A percentile compares a stretch with the other conserved stretches of the same genome.
phyloP scores from a whole-genome alignment of 1,139 yeast species.

The Yamadazyma blattariae region DNA sequence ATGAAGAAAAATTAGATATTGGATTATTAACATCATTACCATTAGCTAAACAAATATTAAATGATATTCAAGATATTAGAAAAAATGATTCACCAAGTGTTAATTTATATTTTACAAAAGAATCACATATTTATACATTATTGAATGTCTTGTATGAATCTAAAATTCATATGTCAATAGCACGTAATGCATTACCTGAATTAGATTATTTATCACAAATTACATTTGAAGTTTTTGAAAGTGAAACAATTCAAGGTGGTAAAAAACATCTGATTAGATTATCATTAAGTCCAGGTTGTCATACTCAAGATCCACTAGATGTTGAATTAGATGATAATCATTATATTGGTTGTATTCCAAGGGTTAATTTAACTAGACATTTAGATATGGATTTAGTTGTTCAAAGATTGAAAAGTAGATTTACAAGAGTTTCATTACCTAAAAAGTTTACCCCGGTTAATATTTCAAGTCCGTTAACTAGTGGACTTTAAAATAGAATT shows the following conservation, averaged over 20 bases:
- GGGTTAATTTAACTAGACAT: conserved; percentile 86
- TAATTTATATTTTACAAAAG: conserved; percentile 91
- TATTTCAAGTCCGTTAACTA: conserved; percentile 62
- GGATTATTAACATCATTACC: conserved; percentile 94
- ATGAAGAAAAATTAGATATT: conserved; percentile 92
- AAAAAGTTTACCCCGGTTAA: conserved; percentile 90
- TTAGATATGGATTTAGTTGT: conserved; percentile 88
- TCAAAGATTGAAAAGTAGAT: conserved; percentile 77
- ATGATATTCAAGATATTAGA: conserved; percentile 78
- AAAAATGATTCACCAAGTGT: conserved; percentile 78
- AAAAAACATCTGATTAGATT: conserved; percentile 87
- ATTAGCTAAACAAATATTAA: conserved; percentile 80
- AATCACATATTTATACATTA: conserved; percentile 92
- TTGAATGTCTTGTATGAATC: conserved; percentile 89
- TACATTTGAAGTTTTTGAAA: conserved; percentile 88
- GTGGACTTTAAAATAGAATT: conserved; percentile 16
- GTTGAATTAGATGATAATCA: conserved; percentile 95
- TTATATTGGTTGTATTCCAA: conserved; percentile 93
- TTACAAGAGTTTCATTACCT: conserved; percentile 85
- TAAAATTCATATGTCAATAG: conserved; percentile 91
- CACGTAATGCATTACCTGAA: conserved; percentile 94
- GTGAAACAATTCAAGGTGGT: conserved; percentile 56
- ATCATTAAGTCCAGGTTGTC: conserved; percentile 95
- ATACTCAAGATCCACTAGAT: conserved; percentile 95
- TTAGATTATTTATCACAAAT: conserved; percentile 94